These are phyloP conservation scores for Prunus davidiana DNA, from an alignment of 306 rosid genomes.

Conservation along the genomic window DNA sequence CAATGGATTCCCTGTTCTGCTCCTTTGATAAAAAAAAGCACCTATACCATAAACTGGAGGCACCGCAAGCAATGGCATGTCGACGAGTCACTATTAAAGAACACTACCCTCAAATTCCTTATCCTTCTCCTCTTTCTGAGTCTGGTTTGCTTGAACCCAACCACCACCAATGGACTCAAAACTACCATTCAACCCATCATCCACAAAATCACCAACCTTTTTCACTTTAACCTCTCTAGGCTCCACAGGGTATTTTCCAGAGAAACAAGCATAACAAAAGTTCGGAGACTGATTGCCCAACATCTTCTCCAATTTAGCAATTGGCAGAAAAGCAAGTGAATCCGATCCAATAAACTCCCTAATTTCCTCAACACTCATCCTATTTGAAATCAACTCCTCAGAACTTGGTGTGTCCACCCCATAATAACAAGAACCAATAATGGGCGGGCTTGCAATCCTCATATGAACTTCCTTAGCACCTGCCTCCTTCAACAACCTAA, in stretches of 20 bases:
- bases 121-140: conserved; percentile 7
- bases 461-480: conserved; percentile 98
- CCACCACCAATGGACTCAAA: conserved; percentile 79
- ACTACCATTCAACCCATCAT: conserved; percentile 87
- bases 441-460: conserved; percentile 97
- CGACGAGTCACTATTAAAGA: background rate
- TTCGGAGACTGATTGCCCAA: conserved; percentile 51
- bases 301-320: conserved; percentile 57
- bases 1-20: background rate
- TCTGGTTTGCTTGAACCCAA: conserved; percentile 68
- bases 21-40: background rate
- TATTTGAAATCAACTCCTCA: conserved; percentile 87
- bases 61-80: background rate
- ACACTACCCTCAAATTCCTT: conserved; percentile 1
- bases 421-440: conserved; percentile 84
- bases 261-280: conserved; percentile 87
- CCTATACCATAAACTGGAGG: background rate
- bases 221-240: conserved; percentile 82
- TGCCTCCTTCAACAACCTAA: conserved; percentile 82
- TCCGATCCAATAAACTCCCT: conserved; percentile 82
- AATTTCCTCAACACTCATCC: conserved; percentile 83
- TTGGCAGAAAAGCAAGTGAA: conserved; percentile 84
- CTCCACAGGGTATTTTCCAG: conserved; percentile 93
- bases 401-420: conserved; percentile 97
- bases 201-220: conserved; percentile 83